Evolutionary conservation across 1,284 basidiomycete genomes (phyloP), one percentile per base, ranked within the genome.

Genomic region (Pterulicium gracile): DNA sequence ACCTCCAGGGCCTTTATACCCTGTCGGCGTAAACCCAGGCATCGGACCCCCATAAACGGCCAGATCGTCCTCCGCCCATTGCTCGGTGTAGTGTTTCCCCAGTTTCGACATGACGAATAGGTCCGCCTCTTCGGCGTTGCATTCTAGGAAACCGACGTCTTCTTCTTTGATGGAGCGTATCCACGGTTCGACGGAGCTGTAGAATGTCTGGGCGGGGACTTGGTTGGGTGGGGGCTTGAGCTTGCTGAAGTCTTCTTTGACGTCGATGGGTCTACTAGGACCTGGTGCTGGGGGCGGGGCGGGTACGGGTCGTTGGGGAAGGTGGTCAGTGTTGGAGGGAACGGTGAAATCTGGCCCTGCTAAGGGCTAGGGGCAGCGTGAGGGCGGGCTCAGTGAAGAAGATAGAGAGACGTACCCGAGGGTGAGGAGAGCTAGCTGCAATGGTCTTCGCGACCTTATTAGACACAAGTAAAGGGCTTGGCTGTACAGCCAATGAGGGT

Each of bases 91-190:
- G 19, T 60, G 48, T 19, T 62, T 45, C 4, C 94, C 95, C 1
- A 95, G 73, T 49, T 84, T 78, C 4, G 94, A 93, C 64, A 95
- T 79, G 36, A 89, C 67, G 56, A 81, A 95, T 0, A 88, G 83
- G 50, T 91, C 87, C 3, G 87, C 71, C 49, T 95, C 90, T 56
- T 96, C 93, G 15, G 75, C 82, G n/a, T 81, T 81, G 58, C 86
- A 86, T 52, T 88, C 84, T 49, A 96, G 71, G 63, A 90, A 90
- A 3, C 92, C 92, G 23, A 95, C 66, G 57, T 95, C 92, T 61
- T 94, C 92, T 63, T 95, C 91, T 49, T 84, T 83, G 46, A 94
- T 79, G 34, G 77, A 76, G 39, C 91, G 80, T 54, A 91, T 68
- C 70, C 87, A 96, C 13, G 88, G 84, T 57, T 95, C 91, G 42